Base-by-base conservation (phyloP, 495 filamentous ascomycete species). In the Aspergillus avenaceus region DNA sequence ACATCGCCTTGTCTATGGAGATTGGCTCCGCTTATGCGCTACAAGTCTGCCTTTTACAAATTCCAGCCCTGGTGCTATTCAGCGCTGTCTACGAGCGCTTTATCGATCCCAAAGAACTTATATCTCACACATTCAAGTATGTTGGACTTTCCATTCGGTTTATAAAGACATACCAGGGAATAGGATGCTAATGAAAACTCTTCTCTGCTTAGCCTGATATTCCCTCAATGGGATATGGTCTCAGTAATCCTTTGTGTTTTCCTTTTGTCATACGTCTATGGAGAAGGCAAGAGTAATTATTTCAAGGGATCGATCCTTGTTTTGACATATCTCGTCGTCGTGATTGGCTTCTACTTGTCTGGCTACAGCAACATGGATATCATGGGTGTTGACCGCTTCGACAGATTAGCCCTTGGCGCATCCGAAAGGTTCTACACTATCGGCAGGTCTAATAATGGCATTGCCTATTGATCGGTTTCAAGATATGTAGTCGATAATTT, bases 221-320 rank as follows among this genome's bases (percentile, higher is more conserved):
- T 99, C 71, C 95, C 93, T 7, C 93, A 97, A 64, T 99, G 93
- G 93, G 93, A 99, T 62, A 91, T 99, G 87, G 84, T 97, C 29
- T 95, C 90, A 23, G 92, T 97, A 32, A 97, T 97, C 47, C 79
- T 99, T 41, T 97, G 95, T 63, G 92, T 99, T 26, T 97, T 99
- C 76, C 73, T 99, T 29, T 79, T 99, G 31, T 95, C 89, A 47
- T 96, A 97, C 69, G 92, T 99, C 77, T 95, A 97, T 53, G 91
- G 95, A 50, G 93, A 99, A 70, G 93, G 93, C 41, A 99, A 99
- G 61, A 80, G 77, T 57, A 80, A 80, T 49, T 80, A 80, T 38
- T 80, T 80, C 63, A 80, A 89, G 63, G 93, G 93, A 41, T 95
- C 90, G 51, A 95, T 97, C 58, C 79, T 99, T 42, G 82, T 97